phyloP scores from a whole-genome alignment of 2,329 filamentous ascomycete genomes.

The Neofusicoccum kwambonambiense region DNA sequence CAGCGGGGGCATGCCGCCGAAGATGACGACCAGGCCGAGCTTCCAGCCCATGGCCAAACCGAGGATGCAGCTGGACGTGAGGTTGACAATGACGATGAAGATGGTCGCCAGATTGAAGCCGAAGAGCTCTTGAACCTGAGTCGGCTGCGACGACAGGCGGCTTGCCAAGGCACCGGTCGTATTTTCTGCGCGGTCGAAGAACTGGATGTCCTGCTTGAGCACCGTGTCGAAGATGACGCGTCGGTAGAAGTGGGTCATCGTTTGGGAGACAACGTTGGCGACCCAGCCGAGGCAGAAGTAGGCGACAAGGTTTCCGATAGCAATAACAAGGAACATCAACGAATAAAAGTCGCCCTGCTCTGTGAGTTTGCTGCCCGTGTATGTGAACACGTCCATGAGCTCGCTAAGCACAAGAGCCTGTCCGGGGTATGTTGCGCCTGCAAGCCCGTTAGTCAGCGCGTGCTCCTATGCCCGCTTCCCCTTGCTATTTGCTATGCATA shows the following conservation, averaged over 20 bases:
- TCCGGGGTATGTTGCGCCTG: slow-evolving; percentile 46
- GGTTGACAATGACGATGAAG: slow-evolving; percentile 71
- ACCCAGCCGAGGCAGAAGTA: slow-evolving; percentile 49
- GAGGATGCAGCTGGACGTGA: slow-evolving; percentile 67
- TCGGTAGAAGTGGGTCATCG: slow-evolving; percentile 48
- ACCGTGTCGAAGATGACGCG: slow-evolving; percentile 74
- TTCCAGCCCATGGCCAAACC: slow-evolving; percentile 77
- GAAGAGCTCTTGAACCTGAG: slow-evolving; percentile 81
- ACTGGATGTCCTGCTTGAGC: slow-evolving; percentile 83
- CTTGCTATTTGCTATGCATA: slow-evolving; percentile 24
- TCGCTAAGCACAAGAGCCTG: slow-evolving; percentile 52
- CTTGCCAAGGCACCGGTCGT: slow-evolving; percentile 79
- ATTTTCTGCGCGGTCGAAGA: slow-evolving; percentile 85
- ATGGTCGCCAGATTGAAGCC: slow-evolving; percentile 82
- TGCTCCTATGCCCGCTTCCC: slow-evolving; percentile 40
- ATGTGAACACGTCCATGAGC: slow-evolving; percentile 48
- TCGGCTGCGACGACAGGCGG: slow-evolving; percentile 84
- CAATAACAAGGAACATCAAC: slow-evolving; percentile 58
- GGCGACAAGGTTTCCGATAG: slow-evolving; percentile 45
- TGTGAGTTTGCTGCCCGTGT: slow-evolving; percentile 36
- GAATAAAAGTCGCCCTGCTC: slow-evolving; percentile 28
- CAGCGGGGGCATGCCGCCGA: slow-evolving; percentile 33
- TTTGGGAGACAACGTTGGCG: slow-evolving; percentile 47
- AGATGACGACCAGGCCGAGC: slow-evolving; percentile 58
- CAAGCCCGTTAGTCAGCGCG: neutral